These are phyloP conservation scores for Escallonia rubra DNA, from an alignment of 129 eudicot genomes.

Conservation along the genomic window DNA sequence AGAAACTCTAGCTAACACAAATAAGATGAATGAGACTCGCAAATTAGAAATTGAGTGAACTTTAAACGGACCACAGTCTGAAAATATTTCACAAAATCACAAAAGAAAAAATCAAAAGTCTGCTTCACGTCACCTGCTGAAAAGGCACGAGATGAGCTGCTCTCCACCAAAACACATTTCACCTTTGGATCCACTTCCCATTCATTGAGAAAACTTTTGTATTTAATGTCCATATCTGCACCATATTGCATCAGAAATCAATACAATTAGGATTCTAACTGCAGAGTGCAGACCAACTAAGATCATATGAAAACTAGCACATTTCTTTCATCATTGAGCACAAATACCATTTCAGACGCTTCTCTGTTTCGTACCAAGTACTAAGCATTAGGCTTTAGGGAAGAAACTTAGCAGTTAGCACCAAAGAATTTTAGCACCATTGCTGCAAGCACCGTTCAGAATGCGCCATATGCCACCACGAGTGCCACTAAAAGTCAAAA, in stretches of 20 bases:
- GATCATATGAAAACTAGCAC: background rate
- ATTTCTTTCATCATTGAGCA: background rate
- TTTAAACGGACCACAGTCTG: background rate
- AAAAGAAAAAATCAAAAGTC: background rate
- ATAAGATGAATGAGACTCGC: background rate
- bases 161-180: conserved; percentile 80
- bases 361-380: no score
- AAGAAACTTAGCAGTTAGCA: no score
- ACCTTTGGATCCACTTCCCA: conserved; percentile 89
- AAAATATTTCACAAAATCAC: background rate
- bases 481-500: no score
- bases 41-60: background rate
- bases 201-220: conserved; percentile 76
- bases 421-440: no score
- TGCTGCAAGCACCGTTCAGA: no score
- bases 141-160: conserved; percentile 93
- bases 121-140: conserved; percentile 60
- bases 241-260: background rate
- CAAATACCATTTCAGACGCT: background rate
- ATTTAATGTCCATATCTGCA: conserved; percentile 88
- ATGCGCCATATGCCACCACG: no score
- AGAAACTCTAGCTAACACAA: conserved; percentile 2
- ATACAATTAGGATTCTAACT: background rate
- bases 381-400: no score
- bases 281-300: background rate